Percentiles rank a stretch among this genome's conserved stretches.
phyloP scores from a whole-genome alignment of 2,329 filamentous ascomycete species.

The Colletotrichum limetticola region DNA sequence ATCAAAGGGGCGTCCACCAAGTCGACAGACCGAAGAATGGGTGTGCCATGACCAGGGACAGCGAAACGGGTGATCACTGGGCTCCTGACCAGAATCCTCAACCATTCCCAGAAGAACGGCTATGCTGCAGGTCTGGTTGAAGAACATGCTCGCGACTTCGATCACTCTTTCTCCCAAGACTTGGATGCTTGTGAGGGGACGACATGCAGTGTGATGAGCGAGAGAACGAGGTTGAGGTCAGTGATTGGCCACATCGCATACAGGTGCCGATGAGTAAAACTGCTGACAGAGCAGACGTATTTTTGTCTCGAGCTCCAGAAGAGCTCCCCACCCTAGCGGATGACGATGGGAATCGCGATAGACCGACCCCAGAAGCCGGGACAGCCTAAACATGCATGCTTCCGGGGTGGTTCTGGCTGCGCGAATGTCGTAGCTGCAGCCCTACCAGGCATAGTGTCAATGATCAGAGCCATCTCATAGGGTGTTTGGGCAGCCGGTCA shows the following conservation, averaged over 20 bases:
- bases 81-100: background rate
- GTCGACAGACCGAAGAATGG: background rate
- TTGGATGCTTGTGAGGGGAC: background rate
- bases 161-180: background rate
- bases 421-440: constrained; percentile 18
- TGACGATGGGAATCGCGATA: constrained; percentile 18
- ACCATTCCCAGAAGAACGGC: background rate
- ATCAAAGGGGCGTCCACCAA: background rate
- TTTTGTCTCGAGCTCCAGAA: constrained; percentile 20
- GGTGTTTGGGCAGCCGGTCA: background rate
- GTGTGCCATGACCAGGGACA: background rate
- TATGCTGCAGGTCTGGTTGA: constrained; percentile 3
- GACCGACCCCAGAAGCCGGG: constrained; percentile 18
- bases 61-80: background rate
- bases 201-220: background rate
- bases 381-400: constrained; percentile 3
- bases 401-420: background rate
- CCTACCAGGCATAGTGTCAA: constrained; percentile 8
- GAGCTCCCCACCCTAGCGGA: background rate
- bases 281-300: constrained; percentile 33
- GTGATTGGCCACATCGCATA: constrained; percentile 18
- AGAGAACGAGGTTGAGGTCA: background rate
- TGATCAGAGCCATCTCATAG: background rate
- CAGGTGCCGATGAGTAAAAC: background rate
- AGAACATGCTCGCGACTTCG: background rate